phyloP scores from a whole-genome alignment of 352 stramenopile genomes.

The Pythium monospermum region DNA sequence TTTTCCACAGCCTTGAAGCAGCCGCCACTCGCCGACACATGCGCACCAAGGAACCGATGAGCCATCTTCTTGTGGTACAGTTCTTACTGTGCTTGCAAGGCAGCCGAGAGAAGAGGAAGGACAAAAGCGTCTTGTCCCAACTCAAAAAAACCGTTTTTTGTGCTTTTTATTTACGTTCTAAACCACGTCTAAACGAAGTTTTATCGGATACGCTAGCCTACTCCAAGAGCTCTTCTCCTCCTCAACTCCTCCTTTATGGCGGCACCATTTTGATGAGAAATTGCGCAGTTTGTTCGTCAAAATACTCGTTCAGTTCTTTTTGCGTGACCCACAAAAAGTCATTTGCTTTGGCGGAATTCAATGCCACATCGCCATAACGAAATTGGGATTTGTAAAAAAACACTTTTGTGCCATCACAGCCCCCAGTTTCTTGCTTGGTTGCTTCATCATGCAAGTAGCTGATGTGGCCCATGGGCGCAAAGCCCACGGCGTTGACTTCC shows the following conservation, averaged over 20 bases:
- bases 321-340: slow-evolving; percentile 84
- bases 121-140: neutral
- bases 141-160: too few species aligned
- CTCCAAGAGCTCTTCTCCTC: neutral
- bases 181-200: slow-evolving; percentile 3
- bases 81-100: too few species aligned
- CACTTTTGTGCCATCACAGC: slow-evolving; percentile 73
- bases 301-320: slow-evolving; percentile 69
- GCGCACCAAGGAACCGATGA: too few species aligned
- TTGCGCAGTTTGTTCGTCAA: slow-evolving; percentile 52
- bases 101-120: too few species aligned
- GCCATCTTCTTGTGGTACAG: too few species aligned
- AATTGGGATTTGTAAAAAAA: slow-evolving; percentile 87
- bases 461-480: slow-evolving; percentile 74
- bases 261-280: slow-evolving; percentile 83
- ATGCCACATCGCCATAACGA: slow-evolving; percentile 45
- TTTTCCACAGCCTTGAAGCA: too few species aligned
- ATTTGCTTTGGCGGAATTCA: slow-evolving; percentile 51
- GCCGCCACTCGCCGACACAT: too few species aligned
- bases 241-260: slow-evolving; percentile 18
- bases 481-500: slow-evolving; percentile 53
- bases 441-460: slow-evolving; percentile 54
- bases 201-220: neutral
- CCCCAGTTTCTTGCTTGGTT: slow-evolving; percentile 26
- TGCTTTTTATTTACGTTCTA: neutral